These are phyloP conservation scores for Inonotus hispidus DNA, from an alignment of 1,284 basidiomycete genomes.

Conservation along the genomic window DNA sequence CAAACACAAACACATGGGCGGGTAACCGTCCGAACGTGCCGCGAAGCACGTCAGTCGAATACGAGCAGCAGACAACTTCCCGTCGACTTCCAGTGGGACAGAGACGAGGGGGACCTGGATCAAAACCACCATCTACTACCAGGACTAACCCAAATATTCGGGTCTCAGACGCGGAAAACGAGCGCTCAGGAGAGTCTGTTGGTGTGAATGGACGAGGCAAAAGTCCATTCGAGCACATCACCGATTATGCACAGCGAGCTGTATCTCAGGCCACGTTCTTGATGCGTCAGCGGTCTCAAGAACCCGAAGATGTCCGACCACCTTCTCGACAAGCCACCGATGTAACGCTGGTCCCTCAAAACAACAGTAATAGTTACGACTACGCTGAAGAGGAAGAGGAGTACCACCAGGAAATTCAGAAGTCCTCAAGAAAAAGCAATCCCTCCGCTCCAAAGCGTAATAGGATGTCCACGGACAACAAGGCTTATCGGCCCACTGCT, in stretches of 20 bases:
- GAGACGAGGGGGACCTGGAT: conserved; percentile 26
- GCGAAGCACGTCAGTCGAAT: conserved; percentile 72
- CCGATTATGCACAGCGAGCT: conserved; percentile 48
- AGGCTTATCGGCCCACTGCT: conserved; percentile 63
- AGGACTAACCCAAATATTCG: conserved; percentile 45
- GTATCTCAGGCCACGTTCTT: conserved; percentile 46
- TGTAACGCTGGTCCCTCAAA: conserved; percentile 29
- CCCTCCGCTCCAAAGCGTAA: conserved; percentile 41
- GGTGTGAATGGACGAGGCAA: conserved; percentile 40
- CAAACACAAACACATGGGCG: conserved; percentile 59
- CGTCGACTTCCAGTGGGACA: conserved; percentile 57
- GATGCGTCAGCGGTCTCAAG: conserved; percentile 51
- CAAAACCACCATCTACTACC: conserved; percentile 39
- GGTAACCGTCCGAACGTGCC: conserved; percentile 49
- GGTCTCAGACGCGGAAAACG: conserved; percentile 60
- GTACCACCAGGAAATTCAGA: conserved; percentile 37
- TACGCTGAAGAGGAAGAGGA: conserved; percentile 71
- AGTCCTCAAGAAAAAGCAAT: conserved; percentile 33
- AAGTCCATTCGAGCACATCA: conserved; percentile 55
- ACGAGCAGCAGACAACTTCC: conserved; percentile 55
- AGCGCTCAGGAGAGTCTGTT: conserved; percentile 20
- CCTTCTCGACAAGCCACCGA: conserved; percentile 25
- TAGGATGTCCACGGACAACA: conserved; percentile 69
- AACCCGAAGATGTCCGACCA: conserved; percentile 30
- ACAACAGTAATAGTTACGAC: conserved; percentile 62